Evolutionary conservation across 192 early-diverging fungal species (phyloP).

Genomic region (Backusella macrospora): DNA sequence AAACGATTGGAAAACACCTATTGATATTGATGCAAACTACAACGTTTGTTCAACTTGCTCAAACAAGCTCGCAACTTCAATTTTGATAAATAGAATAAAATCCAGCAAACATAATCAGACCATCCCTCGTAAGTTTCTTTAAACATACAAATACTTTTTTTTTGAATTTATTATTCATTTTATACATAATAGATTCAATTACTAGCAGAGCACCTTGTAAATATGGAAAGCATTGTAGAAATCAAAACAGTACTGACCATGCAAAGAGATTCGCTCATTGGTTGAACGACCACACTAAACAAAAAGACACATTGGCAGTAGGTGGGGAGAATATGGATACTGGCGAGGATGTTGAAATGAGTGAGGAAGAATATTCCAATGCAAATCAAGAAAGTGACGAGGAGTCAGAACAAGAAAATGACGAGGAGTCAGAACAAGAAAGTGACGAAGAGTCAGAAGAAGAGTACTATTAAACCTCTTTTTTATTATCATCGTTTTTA

Average conservation of each 20-base stretch:
- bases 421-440: neutral
- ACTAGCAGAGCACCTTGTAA: neutral
- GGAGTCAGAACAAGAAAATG: neutral
- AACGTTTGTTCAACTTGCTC: constrained; percentile 26
- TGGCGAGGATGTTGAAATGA: neutral
- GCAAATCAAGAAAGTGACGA: neutral
- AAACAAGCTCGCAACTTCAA: neutral
- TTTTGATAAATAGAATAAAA: constrained; percentile 6
- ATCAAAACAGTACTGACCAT: neutral
- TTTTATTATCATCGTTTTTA: neutral
- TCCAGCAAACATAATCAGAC: neutral
- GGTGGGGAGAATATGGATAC: neutral
- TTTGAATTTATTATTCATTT: neutral
- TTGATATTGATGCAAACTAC: neutral
- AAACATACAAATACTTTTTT: neutral
- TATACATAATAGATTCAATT: constrained; percentile 1
- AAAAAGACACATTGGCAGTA: neutral
- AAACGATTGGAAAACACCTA: neutral
- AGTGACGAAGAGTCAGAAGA: neutral
- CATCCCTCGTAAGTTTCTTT: constrained; percentile 20
- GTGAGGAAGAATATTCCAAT: neutral
- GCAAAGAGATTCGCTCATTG: constrained; percentile 24
- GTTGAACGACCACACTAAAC: constrained; percentile 2
- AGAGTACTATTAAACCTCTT: neutral
- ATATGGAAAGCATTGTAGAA: constrained; percentile 18